Percentiles rank a stretch among this genome's conserved stretches.
Conservation (phyloP, 2,329 filamentous ascomycete genomes). For the Colletotrichum tanaceti region DNA sequence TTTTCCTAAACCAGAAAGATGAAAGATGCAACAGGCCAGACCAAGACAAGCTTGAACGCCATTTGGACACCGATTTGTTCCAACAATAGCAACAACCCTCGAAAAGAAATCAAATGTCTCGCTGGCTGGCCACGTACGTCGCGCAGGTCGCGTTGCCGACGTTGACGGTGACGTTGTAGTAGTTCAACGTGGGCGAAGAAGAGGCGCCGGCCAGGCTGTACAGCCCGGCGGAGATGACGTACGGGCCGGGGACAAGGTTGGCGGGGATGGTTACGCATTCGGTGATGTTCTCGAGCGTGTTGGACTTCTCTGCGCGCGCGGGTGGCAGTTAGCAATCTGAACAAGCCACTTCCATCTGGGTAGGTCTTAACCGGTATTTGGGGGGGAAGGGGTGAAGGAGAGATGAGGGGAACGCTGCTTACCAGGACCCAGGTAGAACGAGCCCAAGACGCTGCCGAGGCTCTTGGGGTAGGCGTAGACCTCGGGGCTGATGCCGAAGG, state of each 20-base stretch:
- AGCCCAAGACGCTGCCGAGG: constrained; percentile 48
- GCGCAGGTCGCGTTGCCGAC: constrained; percentile 45
- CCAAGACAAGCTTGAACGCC: neutral
- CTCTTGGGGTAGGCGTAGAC: constrained; percentile 44
- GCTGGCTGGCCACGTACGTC: constrained; percentile 51
- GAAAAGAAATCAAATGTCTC: too few relatives aligned
- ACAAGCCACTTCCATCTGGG: too few relatives aligned
- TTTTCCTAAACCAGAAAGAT: too few relatives aligned
- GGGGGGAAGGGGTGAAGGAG: too few relatives aligned
- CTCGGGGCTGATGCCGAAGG: constrained; percentile 51
- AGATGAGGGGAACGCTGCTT: constrained; percentile 19
- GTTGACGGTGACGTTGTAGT: constrained; percentile 46
- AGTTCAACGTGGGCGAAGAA: constrained; percentile 39
- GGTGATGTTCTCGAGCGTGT: constrained; percentile 44
- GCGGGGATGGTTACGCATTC: constrained; percentile 46
- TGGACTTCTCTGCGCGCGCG: constrained; percentile 44
- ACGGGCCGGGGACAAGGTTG: constrained; percentile 40
- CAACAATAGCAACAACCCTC: too few relatives aligned
- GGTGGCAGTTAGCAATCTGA: neutral
- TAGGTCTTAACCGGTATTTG: too few relatives aligned
- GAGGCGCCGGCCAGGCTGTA: constrained; percentile 47
- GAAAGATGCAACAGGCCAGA: too few relatives aligned
- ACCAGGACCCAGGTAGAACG: constrained; percentile 53
- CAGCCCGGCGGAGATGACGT: constrained; percentile 45
- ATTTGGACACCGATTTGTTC: neutral